Percentiles rank a stretch among this genome's conserved stretches.
Evolutionary conservation across 257 asterid genomes (phyloP).

Genomic region (Ehretia macrophylla): DNA sequence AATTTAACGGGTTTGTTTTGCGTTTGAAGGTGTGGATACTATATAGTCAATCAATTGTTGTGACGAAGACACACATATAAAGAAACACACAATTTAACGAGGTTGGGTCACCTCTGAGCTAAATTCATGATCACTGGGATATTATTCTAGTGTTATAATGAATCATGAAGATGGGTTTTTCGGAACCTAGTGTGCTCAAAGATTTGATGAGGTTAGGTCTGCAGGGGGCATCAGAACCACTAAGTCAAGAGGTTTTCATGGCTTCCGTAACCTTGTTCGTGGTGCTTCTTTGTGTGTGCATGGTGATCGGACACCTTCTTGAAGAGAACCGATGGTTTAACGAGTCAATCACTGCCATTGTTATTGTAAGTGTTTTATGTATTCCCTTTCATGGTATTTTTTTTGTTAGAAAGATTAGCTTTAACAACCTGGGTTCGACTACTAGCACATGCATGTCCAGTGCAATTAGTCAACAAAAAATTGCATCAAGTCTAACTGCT

Average conservation of each 20-base stretch:
- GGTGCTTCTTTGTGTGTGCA: constrained; percentile 51
- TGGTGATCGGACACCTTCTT: constrained; percentile 58
- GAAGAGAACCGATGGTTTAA: constrained; percentile 62
- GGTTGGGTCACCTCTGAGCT: too few species aligned
- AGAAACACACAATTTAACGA: too few species aligned
- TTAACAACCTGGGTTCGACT: too few species aligned
- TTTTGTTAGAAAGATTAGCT: too few species aligned
- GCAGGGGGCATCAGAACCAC: background rate
- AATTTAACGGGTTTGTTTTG: too few species aligned
- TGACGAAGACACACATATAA: too few species aligned
- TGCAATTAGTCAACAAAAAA: too few species aligned
- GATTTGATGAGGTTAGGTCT: background rate
- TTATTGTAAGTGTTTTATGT: constrained; percentile 36
- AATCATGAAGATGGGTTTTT: background rate
- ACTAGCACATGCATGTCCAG: too few species aligned
- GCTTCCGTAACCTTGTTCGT: constrained; percentile 44
- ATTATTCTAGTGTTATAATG: too few species aligned
- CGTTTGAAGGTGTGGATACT: too few species aligned
- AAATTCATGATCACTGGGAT: too few species aligned
- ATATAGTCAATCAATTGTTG: too few species aligned
- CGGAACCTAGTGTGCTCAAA: background rate
- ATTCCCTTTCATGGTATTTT: background rate
- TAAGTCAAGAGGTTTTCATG: background rate
- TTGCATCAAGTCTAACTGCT: background rate
- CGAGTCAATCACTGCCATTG: constrained; percentile 49